These are phyloP conservation scores for Plasmodium vivax DNA, from an alignment of 169 alveolate genomes.

Conservation along the genomic window DNA sequence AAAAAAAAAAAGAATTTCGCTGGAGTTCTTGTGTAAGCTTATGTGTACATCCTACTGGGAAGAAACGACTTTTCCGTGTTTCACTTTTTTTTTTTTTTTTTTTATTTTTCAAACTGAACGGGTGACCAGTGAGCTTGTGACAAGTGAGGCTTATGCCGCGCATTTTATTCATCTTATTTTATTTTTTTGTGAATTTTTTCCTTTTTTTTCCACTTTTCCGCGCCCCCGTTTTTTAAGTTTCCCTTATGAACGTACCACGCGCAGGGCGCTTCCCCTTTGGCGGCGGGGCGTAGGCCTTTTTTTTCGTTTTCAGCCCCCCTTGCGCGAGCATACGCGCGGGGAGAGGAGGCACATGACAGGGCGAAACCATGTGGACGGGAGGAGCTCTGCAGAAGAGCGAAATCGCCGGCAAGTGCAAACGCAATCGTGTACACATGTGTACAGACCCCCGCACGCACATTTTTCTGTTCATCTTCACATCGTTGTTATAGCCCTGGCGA, in stretches of 20 bases:
- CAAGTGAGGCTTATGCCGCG: not conserved
- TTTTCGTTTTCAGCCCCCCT: not conserved
- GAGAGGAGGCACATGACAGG: not conserved
- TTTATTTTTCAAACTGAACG: not conserved
- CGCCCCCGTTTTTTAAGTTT: not conserved
- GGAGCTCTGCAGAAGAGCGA: not conserved
- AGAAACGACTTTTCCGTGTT: not conserved
- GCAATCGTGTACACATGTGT: not conserved
- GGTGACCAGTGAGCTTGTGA: not conserved
- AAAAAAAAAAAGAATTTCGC: not conserved
- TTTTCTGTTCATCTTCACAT: not conserved
- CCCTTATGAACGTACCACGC: not conserved
- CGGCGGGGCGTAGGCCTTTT: not conserved
- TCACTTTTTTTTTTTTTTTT: constrained; percentile 5
- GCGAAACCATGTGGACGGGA: not conserved
- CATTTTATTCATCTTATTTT: not conserved
- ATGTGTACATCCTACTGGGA: not conserved
- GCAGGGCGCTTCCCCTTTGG: not conserved
- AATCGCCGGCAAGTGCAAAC: not conserved
- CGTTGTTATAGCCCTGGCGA: not conserved
- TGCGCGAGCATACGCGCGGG: not conserved
- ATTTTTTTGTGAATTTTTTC: not conserved
- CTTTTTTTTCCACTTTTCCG: not conserved
- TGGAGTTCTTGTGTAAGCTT: not conserved
- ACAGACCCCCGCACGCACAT: not conserved